Base-by-base conservation (phyloP, 1,284 basidiomycete genomes). In the Ceratobasidium sp. region DNA sequence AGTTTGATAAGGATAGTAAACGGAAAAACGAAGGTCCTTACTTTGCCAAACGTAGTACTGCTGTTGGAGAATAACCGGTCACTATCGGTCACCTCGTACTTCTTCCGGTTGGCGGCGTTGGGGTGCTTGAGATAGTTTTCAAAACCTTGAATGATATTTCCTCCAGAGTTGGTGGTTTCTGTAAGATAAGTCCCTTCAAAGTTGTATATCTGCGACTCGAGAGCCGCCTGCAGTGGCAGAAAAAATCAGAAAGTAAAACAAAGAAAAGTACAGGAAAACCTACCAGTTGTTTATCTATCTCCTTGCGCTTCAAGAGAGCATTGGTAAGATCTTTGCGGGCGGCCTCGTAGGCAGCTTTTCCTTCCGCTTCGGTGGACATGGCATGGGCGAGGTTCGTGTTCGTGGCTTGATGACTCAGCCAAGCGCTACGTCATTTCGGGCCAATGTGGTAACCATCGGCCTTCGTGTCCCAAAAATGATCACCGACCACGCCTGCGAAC, bases 131-230 rank as follows among this genome's bases (percentile, higher is more conserved):
- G 83, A 75, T 92, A 93, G 45, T 87, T 86, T 58, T 93, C 91
- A 73, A 92, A 92, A 6, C 91, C 91, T 73, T 89, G 88, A 49
- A 93, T 88, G 70, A 93, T 91, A 74, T 93, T 93, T 22, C 91
- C 91, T 12, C 91, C 89, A 73, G 85, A 87, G 72, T 89, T 87
- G 0, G 86, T 84, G 0, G 91, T 92, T 67, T 93, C 91, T 8
- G 85, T 84, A 49, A 93, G 79, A 77, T 93, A 93, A 0, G 82
- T 79, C 12, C 84, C 85, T 76, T 93, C 91, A 31, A 90, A 82
- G 71, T 85, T 86, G 79, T 89, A 89, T 72, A 93, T 89, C 74
- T 90, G 85, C 32, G 85, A 80, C 77, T 93, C 91, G 60, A 90
- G 80, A 27, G 60, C 29, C 20, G 70, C 72, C 73, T 73, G 22